These are phyloP conservation scores for Neocatenulostroma microsporum DNA, from an alignment of 2,329 filamentous ascomycete genomes.

Conservation along the genomic window DNA sequence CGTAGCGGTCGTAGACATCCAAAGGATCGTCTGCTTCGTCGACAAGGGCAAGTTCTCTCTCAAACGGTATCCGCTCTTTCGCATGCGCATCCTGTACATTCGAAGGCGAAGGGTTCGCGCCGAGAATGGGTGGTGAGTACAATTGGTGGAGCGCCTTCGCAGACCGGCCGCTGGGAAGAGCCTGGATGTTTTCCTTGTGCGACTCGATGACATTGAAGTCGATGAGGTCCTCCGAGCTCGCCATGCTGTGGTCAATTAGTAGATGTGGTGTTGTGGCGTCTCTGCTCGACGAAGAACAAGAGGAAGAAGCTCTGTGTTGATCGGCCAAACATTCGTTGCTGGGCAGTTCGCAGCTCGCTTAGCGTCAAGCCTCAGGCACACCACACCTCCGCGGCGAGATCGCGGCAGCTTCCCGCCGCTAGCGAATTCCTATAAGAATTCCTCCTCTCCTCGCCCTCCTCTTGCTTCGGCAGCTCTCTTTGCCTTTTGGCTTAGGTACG, in stretches of 20 bases:
- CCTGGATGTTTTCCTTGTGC: constrained; percentile 97
- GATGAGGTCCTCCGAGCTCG: constrained; percentile 40
- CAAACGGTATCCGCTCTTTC: constrained; percentile 71
- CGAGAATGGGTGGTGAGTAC: constrained; percentile 51
- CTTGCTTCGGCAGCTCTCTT: no score
- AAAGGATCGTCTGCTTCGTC: constrained; percentile 89
- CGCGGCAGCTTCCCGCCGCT: no score
- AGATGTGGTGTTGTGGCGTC: no score
- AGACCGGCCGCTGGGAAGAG: constrained; percentile 78
- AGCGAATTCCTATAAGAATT: no score
- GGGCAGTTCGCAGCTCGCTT: no score
- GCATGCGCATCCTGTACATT: constrained; percentile 73
- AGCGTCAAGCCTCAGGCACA: no score
- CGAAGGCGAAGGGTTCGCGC: constrained; percentile 43
- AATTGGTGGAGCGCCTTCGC: constrained; percentile 80
- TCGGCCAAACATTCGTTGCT: no score
- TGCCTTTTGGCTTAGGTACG: no score
- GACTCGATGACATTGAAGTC: constrained; percentile 88
- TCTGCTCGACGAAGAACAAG: no score
- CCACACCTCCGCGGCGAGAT: no score
- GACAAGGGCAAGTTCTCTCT: constrained; percentile 69
- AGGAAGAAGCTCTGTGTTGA: no score
- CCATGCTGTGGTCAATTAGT: constrained; percentile 17
- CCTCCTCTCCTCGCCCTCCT: no score
- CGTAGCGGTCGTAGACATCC: constrained; percentile 91